These are phyloP conservation scores for Scorias spongiosa DNA, from an alignment of 2,329 filamentous ascomycete genomes.

Conservation along the genomic window DNA sequence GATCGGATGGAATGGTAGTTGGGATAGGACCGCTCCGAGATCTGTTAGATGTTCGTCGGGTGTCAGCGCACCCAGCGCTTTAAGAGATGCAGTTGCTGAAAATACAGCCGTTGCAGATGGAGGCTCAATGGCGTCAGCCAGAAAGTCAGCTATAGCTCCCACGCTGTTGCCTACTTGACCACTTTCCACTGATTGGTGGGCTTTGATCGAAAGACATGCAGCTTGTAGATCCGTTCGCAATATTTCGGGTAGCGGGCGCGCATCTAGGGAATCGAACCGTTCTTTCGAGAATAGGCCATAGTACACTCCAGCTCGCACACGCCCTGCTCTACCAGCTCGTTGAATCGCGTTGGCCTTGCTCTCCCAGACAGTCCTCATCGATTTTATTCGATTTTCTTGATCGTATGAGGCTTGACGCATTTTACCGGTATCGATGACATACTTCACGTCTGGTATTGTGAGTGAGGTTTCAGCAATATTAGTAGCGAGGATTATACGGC, in stretches of 20 bases:
- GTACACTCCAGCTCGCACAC: constrained; percentile 34
- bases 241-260: constrained; percentile 25
- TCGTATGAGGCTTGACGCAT: constrained; percentile 26
- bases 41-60: constrained; percentile 28
- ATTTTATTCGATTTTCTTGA: constrained; percentile 22
- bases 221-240: constrained; percentile 29
- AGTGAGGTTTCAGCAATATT: constrained; percentile 38
- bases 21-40: constrained; percentile 30
- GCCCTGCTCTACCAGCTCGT: constrained; percentile 35
- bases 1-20: constrained; percentile 27
- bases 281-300: constrained; percentile 31
- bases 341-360: constrained; percentile 33
- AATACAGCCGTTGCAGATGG: constrained; percentile 24
- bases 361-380: constrained; percentile 29
- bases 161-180: constrained; percentile 1
- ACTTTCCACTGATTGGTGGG: constrained; percentile 15
- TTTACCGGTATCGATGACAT: constrained; percentile 35
- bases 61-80: constrained; percentile 28
- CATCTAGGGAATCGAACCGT: constrained; percentile 20
- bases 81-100: constrained; percentile 24
- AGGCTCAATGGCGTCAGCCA: constrained; percentile 31
- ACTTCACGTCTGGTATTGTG: constrained; percentile 37
- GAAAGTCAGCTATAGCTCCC: constrained; percentile 26
- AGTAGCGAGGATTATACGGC: constrained; percentile 36
- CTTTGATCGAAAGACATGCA: constrained; percentile 29